Base-by-base conservation (phyloP, 2,329 filamentous ascomycete genomes). In the Plectosphaerella cucumerina region DNA sequence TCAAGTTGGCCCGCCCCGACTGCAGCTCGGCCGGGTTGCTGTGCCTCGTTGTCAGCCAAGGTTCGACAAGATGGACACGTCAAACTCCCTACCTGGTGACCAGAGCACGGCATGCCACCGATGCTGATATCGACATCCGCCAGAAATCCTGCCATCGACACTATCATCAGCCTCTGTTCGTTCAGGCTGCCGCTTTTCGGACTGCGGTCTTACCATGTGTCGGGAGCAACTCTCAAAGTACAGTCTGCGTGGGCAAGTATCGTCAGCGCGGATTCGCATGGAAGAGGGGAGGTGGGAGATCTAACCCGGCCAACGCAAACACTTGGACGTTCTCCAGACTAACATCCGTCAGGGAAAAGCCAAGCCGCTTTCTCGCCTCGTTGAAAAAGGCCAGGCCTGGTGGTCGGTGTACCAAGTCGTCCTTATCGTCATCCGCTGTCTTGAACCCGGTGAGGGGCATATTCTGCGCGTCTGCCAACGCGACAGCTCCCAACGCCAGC, bases 311-410 rank as follows among this genome's bases (percentile, higher is more conserved):
- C 23, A 86, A 66, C 6, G 81, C 70, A 57, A 77, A 75, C 44
- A 82, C 75, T 58, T 85, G 82, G 8, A 84, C 72, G 53, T 78
- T 82, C 56, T 84, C 80, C 22, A 85, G 62, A 47, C 73, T 80
- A 58, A 74, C 80, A 21, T 80, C 74, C 2, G 76, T 76, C 49
- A 78, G 59, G 10, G 76, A 70, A 59, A 83, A 84, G 0, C 82
- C 82, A 60, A 84, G 72, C n/a, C 80, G 70, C 52, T 74, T 75
- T 47, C 82, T 72, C 15, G 81, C 82, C 62, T 85, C 82, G 55
- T 85, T 85, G 64, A 85, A 85, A 34, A 83, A 71, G 1, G 72
- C 71, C 3, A 85, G 61, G 1, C 82, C 82, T 0, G 82, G 82
- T 2, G 81, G 81, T 17, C 67, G 68, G 3, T 63, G 57, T 2